Evolutionary conservation across 164 flowering plant species (phyloP).

Genomic region (Houttuynia cordata): DNA sequence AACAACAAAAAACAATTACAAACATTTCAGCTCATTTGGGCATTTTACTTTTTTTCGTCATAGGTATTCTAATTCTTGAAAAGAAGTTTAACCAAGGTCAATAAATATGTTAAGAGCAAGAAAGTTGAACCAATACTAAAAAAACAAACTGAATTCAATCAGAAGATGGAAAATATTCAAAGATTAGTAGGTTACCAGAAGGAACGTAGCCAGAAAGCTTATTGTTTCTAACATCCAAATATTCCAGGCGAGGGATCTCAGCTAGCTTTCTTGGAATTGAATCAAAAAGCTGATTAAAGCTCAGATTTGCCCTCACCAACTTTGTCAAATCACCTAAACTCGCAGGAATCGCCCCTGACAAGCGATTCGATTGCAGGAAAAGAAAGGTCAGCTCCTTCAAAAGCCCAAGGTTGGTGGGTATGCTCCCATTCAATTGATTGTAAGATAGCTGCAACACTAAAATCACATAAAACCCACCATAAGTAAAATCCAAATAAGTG

Average conservation of each 20-base stretch:
- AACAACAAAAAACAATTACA: not conserved
- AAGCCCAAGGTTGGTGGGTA: conserved; percentile 69
- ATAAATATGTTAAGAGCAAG: no score
- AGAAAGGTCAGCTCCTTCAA: conserved; percentile 65
- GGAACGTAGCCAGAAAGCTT: conserved; percentile 85
- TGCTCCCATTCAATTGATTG: conserved; percentile 67
- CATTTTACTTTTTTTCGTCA: no score
- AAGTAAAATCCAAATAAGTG: not conserved
- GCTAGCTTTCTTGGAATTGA: conserved; percentile 64
- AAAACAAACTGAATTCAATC: not conserved
- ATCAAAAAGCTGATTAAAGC: conserved; percentile 72
- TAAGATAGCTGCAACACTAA: conserved; percentile 89
- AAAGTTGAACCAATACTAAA: no score
- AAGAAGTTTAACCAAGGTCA: no score
- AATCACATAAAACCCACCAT: not conserved
- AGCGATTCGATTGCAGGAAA: conserved; percentile 55
- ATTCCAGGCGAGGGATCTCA: conserved; percentile 35
- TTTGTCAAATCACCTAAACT: conserved; percentile 55
- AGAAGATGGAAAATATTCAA: not conserved
- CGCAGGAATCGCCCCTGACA: conserved; percentile 84
- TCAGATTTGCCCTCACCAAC: conserved; percentile 71
- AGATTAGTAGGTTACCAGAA: conserved; percentile 26
- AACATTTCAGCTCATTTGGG: not conserved
- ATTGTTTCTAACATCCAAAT: conserved; percentile 70
- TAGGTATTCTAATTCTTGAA: no score